phyloP scores from a whole-genome alignment of 306 rosid species.

The Malus asiatica region DNA sequence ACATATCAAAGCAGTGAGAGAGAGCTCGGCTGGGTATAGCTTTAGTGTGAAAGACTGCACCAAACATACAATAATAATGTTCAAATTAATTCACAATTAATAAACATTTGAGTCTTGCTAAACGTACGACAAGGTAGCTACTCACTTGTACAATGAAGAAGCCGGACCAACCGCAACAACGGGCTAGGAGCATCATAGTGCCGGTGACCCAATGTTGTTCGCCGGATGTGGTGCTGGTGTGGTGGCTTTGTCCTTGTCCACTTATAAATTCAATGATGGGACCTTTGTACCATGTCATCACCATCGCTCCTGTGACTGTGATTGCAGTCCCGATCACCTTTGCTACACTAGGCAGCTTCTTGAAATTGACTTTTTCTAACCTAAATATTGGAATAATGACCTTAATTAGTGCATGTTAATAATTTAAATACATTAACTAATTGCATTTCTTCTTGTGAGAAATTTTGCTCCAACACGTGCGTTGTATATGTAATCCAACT shows the following conservation, averaged over 20 bases:
- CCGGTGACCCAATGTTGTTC: conserved; percentile 76
- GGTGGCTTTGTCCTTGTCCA: conserved; percentile 19
- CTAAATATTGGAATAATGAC: conserved; percentile 24
- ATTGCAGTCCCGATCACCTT: conserved; percentile 74
- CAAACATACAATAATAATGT: not conserved
- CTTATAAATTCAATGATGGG: conserved; percentile 42
- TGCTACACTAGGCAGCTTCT: conserved; percentile 52
- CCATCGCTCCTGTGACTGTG: conserved; percentile 85
- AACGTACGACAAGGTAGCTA: not conserved
- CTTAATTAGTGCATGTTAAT: not conserved
- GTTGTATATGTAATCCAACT: not conserved
- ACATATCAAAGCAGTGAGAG: conserved; percentile 82
- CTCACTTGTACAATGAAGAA: conserved; percentile 76
- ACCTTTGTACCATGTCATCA: conserved; percentile 94
- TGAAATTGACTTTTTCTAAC: conserved; percentile 71
- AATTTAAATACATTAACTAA: not conserved
- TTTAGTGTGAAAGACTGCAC: conserved; percentile 57
- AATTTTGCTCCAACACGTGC: not conserved
- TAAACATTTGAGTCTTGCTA: not conserved
- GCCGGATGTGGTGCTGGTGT: conserved; percentile 7
- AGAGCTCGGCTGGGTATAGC: conserved; percentile 73
- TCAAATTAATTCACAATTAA: not conserved
- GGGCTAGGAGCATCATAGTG: conserved; percentile 68
- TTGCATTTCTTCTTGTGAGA: not conserved
- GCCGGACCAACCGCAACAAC: conserved; percentile 83